Percentiles rank a stretch among this genome's conserved stretches.
phyloP scores from a whole-genome alignment of 495 filamentous ascomycete species.

The Aspergillus nidulans region DNA sequence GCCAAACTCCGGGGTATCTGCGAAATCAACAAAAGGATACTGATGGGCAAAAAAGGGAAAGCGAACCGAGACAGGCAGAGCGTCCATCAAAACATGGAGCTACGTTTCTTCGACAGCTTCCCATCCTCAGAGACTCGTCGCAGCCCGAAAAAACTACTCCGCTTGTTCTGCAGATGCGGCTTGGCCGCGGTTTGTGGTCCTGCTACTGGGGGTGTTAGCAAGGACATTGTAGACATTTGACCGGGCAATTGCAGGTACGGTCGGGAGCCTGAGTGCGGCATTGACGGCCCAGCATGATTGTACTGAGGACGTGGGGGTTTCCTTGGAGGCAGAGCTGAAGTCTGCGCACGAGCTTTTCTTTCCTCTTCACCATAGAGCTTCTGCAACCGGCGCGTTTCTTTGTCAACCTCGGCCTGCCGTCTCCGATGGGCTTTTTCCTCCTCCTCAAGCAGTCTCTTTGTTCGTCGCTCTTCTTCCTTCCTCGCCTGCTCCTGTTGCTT shows the following conservation, averaged over 20 bases:
- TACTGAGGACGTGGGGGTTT: constrained; percentile 10
- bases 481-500: constrained; percentile 49
- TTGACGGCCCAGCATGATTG: constrained; percentile 10
- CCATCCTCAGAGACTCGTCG: constrained; percentile 30
- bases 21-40: background rate
- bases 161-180: constrained; percentile 34
- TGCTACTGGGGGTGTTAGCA: constrained; percentile 6
- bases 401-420: constrained; percentile 68
- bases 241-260: constrained; percentile 26
- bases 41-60: background rate
- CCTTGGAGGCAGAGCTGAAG: constrained; percentile 24
- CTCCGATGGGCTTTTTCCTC: constrained; percentile 66
- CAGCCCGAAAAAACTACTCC: constrained; percentile 50
- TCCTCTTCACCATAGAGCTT: constrained; percentile 64
- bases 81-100: constrained; percentile 47
- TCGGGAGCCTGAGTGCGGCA: constrained; percentile 15
- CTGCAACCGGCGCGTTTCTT: constrained; percentile 78
- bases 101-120: constrained; percentile 48
- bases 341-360: constrained; percentile 30
- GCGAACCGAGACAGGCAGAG: background rate
- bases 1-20: constrained; percentile 12
- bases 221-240: constrained; percentile 16
- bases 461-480: constrained; percentile 62
- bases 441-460: constrained; percentile 71
- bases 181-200: constrained; percentile 13